These are phyloP conservation scores for Agaricus sinodeliciosus DNA, from an alignment of 768 basidiomycete species.

Conservation along the genomic window DNA sequence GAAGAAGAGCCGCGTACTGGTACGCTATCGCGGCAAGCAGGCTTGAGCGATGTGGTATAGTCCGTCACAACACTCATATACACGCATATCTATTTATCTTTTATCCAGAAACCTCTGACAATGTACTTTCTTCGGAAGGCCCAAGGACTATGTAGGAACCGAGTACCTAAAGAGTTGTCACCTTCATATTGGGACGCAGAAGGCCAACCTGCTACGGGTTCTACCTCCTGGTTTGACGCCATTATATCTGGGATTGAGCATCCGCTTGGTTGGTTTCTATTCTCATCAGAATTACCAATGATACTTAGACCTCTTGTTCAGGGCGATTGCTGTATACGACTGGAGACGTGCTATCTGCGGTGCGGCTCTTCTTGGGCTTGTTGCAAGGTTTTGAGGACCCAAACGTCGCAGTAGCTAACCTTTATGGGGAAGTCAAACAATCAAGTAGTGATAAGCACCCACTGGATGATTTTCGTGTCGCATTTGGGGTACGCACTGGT, in stretches of 20 bases:
- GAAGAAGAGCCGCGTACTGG: conserved; percentile 70
- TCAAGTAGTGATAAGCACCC: conserved; percentile 52
- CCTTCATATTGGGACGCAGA: conserved; percentile 81
- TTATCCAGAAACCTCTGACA: conserved; percentile 70
- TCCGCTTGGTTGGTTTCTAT: conserved; percentile 50
- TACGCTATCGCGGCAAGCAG: conserved; percentile 71
- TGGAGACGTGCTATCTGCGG: conserved; percentile 75
- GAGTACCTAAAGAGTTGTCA: conserved; percentile 53
- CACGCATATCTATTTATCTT: not conserved
- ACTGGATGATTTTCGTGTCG: conserved; percentile 84
- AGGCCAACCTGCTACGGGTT: conserved; percentile 30
- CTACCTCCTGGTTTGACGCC: conserved; percentile 46
- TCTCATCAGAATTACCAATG: not conserved
- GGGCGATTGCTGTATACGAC: conserved; percentile 86
- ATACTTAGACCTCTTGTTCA: conserved; percentile 17
- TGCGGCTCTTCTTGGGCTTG: conserved; percentile 70
- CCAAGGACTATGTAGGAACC: conserved; percentile 50
- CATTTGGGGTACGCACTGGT: conserved; percentile 59
- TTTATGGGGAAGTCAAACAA: conserved; percentile 16
- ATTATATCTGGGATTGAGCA: conserved; percentile 73
- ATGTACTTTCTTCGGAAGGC: conserved; percentile 76
- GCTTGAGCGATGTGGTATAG: conserved; percentile 80
- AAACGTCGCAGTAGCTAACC: not conserved
- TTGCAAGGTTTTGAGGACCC: conserved; percentile 40
- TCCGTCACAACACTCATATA: conserved; percentile 29